A percentile compares a stretch with the other conserved stretches of the same genome.
Evolutionary conservation across 2,329 filamentous ascomycete genomes (phyloP).

Genomic region (Diaporthe vaccinii): DNA sequence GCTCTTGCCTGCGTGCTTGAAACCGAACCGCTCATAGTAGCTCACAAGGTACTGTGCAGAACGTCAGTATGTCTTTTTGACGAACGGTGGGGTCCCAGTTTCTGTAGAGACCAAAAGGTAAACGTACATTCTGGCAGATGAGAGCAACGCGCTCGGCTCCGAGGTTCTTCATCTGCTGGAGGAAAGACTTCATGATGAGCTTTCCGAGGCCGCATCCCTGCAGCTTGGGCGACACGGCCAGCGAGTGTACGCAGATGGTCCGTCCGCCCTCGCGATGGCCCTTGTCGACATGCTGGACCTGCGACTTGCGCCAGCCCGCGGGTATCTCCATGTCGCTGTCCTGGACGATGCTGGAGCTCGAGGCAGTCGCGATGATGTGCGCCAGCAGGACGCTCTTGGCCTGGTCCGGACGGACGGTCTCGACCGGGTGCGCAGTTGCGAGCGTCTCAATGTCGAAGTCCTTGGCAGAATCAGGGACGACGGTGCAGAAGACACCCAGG

Average conservation of each 20-base stretch:
- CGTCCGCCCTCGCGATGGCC: slow-evolving; percentile 81
- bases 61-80: slow-evolving; percentile 5
- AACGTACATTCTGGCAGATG: slow-evolving; percentile 78
- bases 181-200: slow-evolving; percentile 80
- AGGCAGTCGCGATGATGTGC: slow-evolving; percentile 83
- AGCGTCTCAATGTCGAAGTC: slow-evolving; percentile 67
- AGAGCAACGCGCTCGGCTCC: slow-evolving; percentile 80
- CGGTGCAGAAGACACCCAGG: slow-evolving; percentile 83
- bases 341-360: slow-evolving; percentile 72
- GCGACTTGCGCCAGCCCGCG: slow-evolving; percentile 71
- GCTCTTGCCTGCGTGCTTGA: slow-evolving; percentile 77
- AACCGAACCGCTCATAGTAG: slow-evolving; percentile 85
- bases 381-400: slow-evolving; percentile 76
- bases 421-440: slow-evolving; percentile 67
- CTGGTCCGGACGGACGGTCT: slow-evolving; percentile 70
- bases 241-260: slow-evolving; percentile 85
- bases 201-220: slow-evolving; percentile 81
- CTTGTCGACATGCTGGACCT: slow-evolving; percentile 58
- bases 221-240: slow-evolving; percentile 82
- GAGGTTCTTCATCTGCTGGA: slow-evolving; percentile 80
- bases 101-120: slow-evolving; percentile 24
- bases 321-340: slow-evolving; percentile 85
- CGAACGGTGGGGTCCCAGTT: not conserved
- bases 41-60: slow-evolving; percentile 69
- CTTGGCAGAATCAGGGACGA: slow-evolving; percentile 60